Evolutionary conservation across 768 basidiomycete genomes (phyloP).

Genomic region (Rhodotorula graminis): DNA sequence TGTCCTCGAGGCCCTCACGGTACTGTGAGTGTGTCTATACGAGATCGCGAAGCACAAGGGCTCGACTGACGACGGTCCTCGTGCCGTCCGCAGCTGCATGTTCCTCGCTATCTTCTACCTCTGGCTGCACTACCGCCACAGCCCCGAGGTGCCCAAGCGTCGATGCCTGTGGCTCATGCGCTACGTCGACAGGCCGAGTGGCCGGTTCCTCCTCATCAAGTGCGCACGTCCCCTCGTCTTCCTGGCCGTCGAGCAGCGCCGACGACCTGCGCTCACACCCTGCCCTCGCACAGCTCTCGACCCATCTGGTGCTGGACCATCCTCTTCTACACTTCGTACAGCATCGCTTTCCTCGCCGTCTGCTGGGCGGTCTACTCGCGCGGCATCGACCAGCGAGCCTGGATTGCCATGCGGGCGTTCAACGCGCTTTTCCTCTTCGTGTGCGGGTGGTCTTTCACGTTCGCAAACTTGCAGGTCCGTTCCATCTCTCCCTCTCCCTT

Average conservation of each 20-base stretch:
- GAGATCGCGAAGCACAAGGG: not conserved
- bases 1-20: not conserved
- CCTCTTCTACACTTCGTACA: not conserved
- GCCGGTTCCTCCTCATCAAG: not conserved
- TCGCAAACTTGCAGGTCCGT: not conserved
- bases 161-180: not conserved
- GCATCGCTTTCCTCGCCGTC: not conserved
- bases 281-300: not conserved
- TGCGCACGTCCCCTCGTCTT: not conserved
- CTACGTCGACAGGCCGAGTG: not conserved
- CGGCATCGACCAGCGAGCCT: not conserved
- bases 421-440: not conserved
- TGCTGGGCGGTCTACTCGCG: not conserved
- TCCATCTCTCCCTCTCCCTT: fast-evolving
- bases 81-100: not conserved
- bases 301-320: not conserved
- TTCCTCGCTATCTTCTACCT: not conserved
- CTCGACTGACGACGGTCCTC: not conserved
- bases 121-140: not conserved
- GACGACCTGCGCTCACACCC: not conserved
- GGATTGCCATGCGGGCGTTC: not conserved
- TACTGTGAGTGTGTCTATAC: not conserved
- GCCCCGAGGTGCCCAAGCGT: not conserved
- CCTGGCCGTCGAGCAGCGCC: too few relatives aligned
- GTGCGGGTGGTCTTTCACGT: not conserved